phyloP scores from a whole-genome alignment of 345 rosid species.

The Citropsis articulata region DNA sequence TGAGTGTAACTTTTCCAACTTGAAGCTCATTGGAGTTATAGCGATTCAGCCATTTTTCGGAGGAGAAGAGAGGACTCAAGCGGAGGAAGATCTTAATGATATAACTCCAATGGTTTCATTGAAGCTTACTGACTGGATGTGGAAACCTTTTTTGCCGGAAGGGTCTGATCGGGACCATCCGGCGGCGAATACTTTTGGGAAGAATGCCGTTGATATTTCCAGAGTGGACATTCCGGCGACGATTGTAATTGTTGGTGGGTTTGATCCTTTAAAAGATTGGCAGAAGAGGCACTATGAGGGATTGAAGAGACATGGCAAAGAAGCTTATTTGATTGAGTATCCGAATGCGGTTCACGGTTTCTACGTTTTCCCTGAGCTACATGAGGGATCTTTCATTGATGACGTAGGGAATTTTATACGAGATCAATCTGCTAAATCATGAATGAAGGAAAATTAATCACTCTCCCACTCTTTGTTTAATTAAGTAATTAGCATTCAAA shows the following conservation, averaged over 20 bases:
- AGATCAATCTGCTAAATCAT: not conserved
- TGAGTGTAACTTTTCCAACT: not conserved
- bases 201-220: not conserved
- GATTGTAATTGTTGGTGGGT: constrained; percentile 5
- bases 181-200: not conserved
- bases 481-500: too few species aligned
- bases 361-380: constrained; percentile 25
- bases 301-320: constrained; percentile 23
- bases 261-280: constrained; percentile 30
- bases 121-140: constrained; percentile 1
- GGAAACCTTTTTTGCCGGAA: constrained; percentile 18
- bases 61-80: constrained; percentile 21
- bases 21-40: constrained; percentile 20
- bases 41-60: constrained; percentile 29
- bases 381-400: constrained; percentile 20
- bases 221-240: constrained; percentile 10
- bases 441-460: too few species aligned
- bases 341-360: constrained; percentile 10
- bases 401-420: constrained; percentile 18
- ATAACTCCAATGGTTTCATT: not conserved
- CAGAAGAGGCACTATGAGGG: constrained; percentile 28
- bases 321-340: constrained; percentile 7
- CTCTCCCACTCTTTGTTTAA: too few species aligned
- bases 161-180: constrained; percentile 15
- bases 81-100: constrained; percentile 5